Evolutionary conservation across 108 stramenopile species (phyloP).

Genomic region (Licmophora abbreviata): DNA sequence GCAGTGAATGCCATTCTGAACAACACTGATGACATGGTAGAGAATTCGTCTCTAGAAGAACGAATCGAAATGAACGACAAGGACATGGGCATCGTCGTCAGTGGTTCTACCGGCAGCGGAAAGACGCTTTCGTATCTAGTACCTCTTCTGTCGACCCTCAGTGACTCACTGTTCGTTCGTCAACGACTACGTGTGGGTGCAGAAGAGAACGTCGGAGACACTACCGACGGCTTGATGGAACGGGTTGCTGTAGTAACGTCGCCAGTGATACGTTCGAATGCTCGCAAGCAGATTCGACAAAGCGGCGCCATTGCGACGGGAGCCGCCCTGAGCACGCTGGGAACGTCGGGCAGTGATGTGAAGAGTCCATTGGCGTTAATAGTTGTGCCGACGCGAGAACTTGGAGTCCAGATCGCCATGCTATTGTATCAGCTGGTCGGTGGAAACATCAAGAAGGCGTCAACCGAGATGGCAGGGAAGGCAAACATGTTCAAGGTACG

Average conservation of each 20-base stretch:
- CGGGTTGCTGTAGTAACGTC: conserved; percentile 59
- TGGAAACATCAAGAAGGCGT: conserved; percentile 46
- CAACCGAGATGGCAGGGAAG: conserved; percentile 31
- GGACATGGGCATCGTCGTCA: conserved; percentile 69
- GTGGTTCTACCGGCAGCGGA: conserved; percentile 46
- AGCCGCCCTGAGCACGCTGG: conserved; percentile 48
- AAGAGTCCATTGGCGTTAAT: conserved; percentile 77
- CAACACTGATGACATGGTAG: conserved; percentile 17
- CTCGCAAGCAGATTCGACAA: conserved; percentile 33
- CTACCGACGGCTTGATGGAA: conserved; percentile 60
- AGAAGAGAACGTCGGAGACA: conserved; percentile 70
- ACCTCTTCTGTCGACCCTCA: conserved; percentile 63
- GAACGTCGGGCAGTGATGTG: conserved; percentile 68
- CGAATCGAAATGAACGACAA: conserved; percentile 14
- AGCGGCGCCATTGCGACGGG: conserved; percentile 35
- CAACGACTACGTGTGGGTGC: conserved; percentile 67
- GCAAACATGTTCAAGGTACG: conserved; percentile 75
- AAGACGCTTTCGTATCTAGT: conserved; percentile 79
- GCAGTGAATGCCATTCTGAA: conserved; percentile 64
- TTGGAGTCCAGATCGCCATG: conserved; percentile 84
- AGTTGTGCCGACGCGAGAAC: conserved; percentile 87
- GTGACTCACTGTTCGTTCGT: conserved; percentile 64
- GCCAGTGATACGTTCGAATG: conserved; percentile 45
- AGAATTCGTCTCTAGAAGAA: conserved; percentile 55
- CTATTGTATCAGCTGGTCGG: conserved; percentile 61